Base-by-base conservation (phyloP, 352 stramenopile genomes). In the Hyaloperonospora arabidopsidis region DNA sequence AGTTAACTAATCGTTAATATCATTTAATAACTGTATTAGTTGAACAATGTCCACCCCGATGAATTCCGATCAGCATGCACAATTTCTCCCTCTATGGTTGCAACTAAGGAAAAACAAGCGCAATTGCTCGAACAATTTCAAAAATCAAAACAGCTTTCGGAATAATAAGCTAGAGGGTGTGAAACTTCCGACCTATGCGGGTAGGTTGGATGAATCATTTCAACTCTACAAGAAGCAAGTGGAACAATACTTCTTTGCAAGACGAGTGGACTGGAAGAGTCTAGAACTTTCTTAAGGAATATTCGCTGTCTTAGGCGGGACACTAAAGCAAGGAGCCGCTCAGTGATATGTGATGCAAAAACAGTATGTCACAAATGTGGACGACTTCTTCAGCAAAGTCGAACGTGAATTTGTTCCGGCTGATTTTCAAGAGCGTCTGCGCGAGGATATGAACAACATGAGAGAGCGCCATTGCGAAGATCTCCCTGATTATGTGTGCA, bases 291-390 rank as follows among this genome's bases (percentile, higher is more conserved):
- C 32, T 25, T 15, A 13, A 19, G 3, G 38, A 8, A 44, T 44
- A 44, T 15, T 44, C 0, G 51, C 32, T 35, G 41, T 57, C 6
- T 28, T 57, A 14, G 45, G 35, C 4, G 45, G 53, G 8, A 49
- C 36, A 48, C 38, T 59, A n/a, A 59, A 54, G 45, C 21, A 59
- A 44, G 45, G 36, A 28, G 45, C 53, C 4, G 45, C 45, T 29
- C 53, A 59, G 36, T 59, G 45, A 25, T 59, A 59, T 29, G 40
- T 59, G 22, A 41, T 53, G 17, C 41, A 53, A 21, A 52, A 59
- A 19, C 34, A 52, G 22, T 18, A 53, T 28, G 8, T 32, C 25
- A 32, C 25, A 32, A 32, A 4, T 8, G 25, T 32, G 25, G 25
- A 32, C 25, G 25, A 54, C 25, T 54, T 59, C 53, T 59, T 54